Percentiles rank a stretch among this genome's conserved stretches.
Conservation (phyloP, 1,284 basidiomycete genomes). For the Pyrrhoderma noxium region DNA sequence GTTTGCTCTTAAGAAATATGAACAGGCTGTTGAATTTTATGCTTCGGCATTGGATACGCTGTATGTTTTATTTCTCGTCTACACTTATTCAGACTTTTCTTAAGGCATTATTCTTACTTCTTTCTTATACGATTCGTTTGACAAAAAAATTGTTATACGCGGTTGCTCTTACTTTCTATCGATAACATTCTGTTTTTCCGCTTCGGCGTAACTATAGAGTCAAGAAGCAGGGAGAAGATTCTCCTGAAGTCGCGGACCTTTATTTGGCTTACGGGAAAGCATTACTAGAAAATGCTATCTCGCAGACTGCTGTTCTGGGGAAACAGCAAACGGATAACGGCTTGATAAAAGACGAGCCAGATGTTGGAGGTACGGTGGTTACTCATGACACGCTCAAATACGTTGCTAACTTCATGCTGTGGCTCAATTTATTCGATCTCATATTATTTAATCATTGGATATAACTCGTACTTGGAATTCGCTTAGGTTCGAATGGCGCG, state of each 20-base stretch:
- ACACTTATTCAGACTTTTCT: too few relatives aligned
- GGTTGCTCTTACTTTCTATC: not conserved
- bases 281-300: slow-evolving; percentile 80
- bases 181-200: slow-evolving; percentile 9
- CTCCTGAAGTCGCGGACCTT: slow-evolving; percentile 73
- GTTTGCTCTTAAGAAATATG: slow-evolving; percentile 80
- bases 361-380: slow-evolving; percentile 31
- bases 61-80: slow-evolving; percentile 50
- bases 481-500: slow-evolving; percentile 29
- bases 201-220: slow-evolving; percentile 41
- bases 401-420: not conserved
- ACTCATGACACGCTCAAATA: not conserved
- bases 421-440: not conserved
- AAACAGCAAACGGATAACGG: slow-evolving; percentile 64
- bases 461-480: too few relatives aligned
- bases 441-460: not conserved
- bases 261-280: slow-evolving; percentile 85
- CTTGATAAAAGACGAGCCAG: slow-evolving; percentile 36
- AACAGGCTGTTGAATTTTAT: slow-evolving; percentile 80
- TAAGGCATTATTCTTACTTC: too few relatives aligned
- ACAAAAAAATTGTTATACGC: too few relatives aligned
- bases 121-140: too few relatives aligned
- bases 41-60: slow-evolving; percentile 76
- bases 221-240: slow-evolving; percentile 62
- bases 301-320: slow-evolving; percentile 75